Evolutionary conservation across 2,329 filamentous ascomycete species (phyloP), one percentile per base, ranked within the genome.

Genomic region (Epichloe elymi): DNA sequence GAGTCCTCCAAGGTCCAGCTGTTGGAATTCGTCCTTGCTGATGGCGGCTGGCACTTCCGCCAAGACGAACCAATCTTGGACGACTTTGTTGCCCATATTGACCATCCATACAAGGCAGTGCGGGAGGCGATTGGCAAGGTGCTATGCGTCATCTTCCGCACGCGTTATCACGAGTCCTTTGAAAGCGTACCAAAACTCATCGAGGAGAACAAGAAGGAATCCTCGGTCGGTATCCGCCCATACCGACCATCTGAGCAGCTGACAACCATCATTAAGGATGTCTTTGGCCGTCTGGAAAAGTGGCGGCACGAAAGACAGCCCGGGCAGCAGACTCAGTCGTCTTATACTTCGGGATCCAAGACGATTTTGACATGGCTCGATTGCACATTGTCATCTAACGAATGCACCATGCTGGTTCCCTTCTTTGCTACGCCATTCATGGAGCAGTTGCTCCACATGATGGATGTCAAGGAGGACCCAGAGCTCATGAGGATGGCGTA

Each of bases 401-500:
- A 97, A 65, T 98, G 93, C 68, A 95, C 82, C 0, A 85, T 93
- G 63, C 79, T 98, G 14, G 81, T 94, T 17, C 82, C 84, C 3
- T 97, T 96, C 76, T 97, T 98, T 73, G 86, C 89, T 0, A 78
- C 86, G 37, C 76, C 85, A 0, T 91, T 97, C 62, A 93, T 95
- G 65, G 87, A 93, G 60, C 87, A 96, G 65, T 79, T 98, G 14
- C 73, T 98, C 49, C 90, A 98, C 72, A 98, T 98, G 93, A 98
- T 98, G 91, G 93, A 98, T 63, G 88, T 98, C 65, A 97, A 97
- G 67, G 93, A 98, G 67, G 93, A 98, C 61, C 89, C 88, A 0
- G 94, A 98, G 67, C 77, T 98, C 2, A 94, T 96, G 74, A 85
- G 86, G 10, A 77, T 96, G 8, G 91, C 93, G 0, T 98, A 97